Evolutionary conservation across 2,329 filamentous ascomycete genomes (phyloP).

Genomic region (Pyrenochaeta sp.): DNA sequence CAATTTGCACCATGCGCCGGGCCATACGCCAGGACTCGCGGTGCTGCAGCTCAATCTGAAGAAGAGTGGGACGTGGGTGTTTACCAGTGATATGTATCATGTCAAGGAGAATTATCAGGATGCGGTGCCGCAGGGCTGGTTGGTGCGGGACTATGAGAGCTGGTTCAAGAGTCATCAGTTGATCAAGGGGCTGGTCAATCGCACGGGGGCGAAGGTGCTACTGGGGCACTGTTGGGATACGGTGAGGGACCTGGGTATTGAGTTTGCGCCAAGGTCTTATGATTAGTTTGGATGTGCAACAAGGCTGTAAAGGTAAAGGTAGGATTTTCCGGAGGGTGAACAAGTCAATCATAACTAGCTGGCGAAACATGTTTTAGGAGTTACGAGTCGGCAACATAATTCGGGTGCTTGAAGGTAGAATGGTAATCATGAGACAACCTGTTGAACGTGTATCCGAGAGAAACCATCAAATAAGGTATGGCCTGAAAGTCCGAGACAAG

Average conservation of each 20-base stretch:
- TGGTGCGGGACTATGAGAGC: slow-evolving; percentile 47
- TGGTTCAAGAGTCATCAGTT: slow-evolving; percentile 46
- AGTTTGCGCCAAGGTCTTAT: slow-evolving; percentile 37
- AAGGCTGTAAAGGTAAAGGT: too few relatives aligned
- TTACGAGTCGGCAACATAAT: too few relatives aligned
- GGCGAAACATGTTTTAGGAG: too few relatives aligned
- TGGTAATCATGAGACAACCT: too few relatives aligned
- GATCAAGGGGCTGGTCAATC: slow-evolving; percentile 36
- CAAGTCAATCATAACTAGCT: too few relatives aligned
- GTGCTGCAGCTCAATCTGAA: slow-evolving; percentile 50
- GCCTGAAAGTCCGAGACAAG: too few relatives aligned
- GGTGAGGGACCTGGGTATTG: slow-evolving; percentile 28
- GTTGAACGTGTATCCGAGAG: too few relatives aligned
- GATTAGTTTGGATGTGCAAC: slow-evolving; percentile 9
- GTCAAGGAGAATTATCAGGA: slow-evolving; percentile 47
- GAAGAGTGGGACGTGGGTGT: slow-evolving; percentile 47
- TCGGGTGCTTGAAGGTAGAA: too few relatives aligned
- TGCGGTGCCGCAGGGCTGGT: slow-evolving; percentile 48
- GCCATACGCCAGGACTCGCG: slow-evolving; percentile 47
- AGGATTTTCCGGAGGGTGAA: too few relatives aligned
- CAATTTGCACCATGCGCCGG: slow-evolving; percentile 45
- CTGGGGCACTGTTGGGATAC: slow-evolving; percentile 44
- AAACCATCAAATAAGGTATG: too few relatives aligned
- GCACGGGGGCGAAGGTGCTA: slow-evolving; percentile 37
- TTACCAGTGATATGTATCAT: slow-evolving; percentile 51